Evolutionary conservation across 495 filamentous ascomycete species (phyloP), one percentile per base, ranked within the genome.

Genomic region (Aspergillus bridgeri): DNA sequence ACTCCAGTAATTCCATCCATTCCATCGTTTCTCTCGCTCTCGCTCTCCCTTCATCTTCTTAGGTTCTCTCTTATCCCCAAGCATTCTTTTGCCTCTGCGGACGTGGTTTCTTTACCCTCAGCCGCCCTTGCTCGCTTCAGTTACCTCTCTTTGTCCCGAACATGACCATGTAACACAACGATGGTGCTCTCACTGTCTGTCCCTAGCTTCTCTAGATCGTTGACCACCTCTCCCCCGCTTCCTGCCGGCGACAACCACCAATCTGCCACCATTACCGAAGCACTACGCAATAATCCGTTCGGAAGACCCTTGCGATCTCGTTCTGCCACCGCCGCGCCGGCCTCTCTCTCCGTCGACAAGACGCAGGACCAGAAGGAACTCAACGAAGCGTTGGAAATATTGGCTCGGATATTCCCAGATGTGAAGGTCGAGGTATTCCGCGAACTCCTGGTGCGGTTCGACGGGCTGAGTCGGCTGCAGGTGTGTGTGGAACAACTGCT

Each of bases 371-470:
- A 93, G 21, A 76, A 81, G 43, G 86, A 89, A 42, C 75, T 96
- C 20, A 98, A 98, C 71, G 71, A 78, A 15, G 81, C 85, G 44
- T 83, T 98, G 52, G 80, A 84, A 33, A 79, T 77, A 1, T 82
- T 98, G 11, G 84, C 84, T 3, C 81, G 80, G 6, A 78, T 96
- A 3, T 98, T 98, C 61, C 94, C 94, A 6, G 86, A 96, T 70
- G 78, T 96, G 21, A 86, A 89, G 54, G 77, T 93, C 57, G 91
- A 96, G 53, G 92, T 96, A n/a, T 92, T 98, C 63, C 85, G 94
- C 13, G 92, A 96, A 68, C 84, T 97, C 79, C 82, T 98, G 33
- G 73, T 80, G 23, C 89, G 80, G 57, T 89, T 96, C 69, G 86
- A 89, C 60, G 89, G 89, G 43, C 83, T 92, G 62, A 96, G 92